phyloP scores from a whole-genome alignment of 2,329 filamentous ascomycete genomes.

The Phialophora tarda region DNA sequence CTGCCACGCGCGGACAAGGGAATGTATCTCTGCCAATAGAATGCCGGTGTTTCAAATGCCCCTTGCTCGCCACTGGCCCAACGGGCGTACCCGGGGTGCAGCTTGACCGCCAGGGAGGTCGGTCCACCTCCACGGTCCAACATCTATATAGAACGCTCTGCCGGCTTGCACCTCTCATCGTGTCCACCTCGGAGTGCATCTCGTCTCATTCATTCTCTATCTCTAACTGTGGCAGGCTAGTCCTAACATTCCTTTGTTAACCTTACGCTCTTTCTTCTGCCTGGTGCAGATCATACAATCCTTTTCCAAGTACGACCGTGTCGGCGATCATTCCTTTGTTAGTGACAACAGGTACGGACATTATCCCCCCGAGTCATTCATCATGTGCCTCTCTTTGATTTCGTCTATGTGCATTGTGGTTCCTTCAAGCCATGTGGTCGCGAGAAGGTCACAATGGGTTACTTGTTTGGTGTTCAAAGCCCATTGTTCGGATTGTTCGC shows the following conservation, averaged over 20 bases:
- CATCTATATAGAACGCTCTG: slow-evolving; percentile 28
- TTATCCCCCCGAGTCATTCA: not conserved
- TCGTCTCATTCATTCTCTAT: slow-evolving; percentile 21
- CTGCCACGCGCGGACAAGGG: slow-evolving; percentile 17
- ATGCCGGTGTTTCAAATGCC: slow-evolving; percentile 33
- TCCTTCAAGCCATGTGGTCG: not conserved
- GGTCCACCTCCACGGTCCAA: slow-evolving; percentile 5
- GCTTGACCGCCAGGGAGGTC: slow-evolving; percentile 9
- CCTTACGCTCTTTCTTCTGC: slow-evolving; percentile 34
- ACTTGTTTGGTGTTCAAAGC: not conserved
- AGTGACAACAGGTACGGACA: slow-evolving; percentile 14
- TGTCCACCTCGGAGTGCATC: slow-evolving; percentile 15
- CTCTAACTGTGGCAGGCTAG: slow-evolving; percentile 30
- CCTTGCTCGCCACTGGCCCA: slow-evolving; percentile 24
- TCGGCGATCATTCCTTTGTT: slow-evolving; percentile 22
- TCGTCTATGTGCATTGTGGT: not conserved
- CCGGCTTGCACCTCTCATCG: slow-evolving; percentile 11
- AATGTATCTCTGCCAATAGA: slow-evolving; percentile 26
- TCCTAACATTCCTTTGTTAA: slow-evolving; percentile 35
- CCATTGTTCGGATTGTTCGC: not conserved
- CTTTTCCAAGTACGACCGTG: slow-evolving; percentile 16
- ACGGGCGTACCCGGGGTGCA: slow-evolving; percentile 10
- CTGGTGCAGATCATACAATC: slow-evolving; percentile 38
- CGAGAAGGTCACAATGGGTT: not conserved
- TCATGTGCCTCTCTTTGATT: not conserved